phyloP scores from a whole-genome alignment of 495 filamentous ascomycete species.

The Lasiosphaeris hirsuta region DNA sequence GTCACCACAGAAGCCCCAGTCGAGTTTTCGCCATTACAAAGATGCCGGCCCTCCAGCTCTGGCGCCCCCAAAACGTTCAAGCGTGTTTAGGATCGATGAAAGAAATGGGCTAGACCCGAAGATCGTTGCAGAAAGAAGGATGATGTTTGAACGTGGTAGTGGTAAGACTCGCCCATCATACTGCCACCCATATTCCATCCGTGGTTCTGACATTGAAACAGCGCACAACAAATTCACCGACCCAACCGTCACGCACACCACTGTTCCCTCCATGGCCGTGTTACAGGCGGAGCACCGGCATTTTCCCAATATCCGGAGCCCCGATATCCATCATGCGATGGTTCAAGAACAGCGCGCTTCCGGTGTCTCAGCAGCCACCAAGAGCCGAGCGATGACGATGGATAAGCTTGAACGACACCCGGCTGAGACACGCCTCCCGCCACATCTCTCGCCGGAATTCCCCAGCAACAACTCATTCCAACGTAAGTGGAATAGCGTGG shows the following conservation, averaged over 20 bases:
- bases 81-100: neutral
- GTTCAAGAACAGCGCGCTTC: too few relatives aligned
- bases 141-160: slow-evolving; percentile 30
- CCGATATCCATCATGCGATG: too few relatives aligned
- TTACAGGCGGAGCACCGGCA: neutral
- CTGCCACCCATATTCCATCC: neutral
- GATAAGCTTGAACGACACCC: neutral
- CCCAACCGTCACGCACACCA: neutral
- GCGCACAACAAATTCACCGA: slow-evolving; percentile 8
- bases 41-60: neutral
- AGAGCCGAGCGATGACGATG: too few relatives aligned
- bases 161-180: slow-evolving; percentile 23
- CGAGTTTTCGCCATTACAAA: neutral
- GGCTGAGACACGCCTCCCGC: neutral
- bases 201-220: slow-evolving; percentile 2
- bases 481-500: slow-evolving; percentile 32
- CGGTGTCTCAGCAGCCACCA: too few relatives aligned
- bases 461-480: slow-evolving; percentile 12
- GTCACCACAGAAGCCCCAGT: neutral
- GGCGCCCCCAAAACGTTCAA: neutral
- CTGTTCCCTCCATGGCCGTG: slow-evolving; percentile 1
- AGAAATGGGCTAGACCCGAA: slow-evolving; percentile 25
- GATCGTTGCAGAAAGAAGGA: slow-evolving; percentile 31
- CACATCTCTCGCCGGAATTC: neutral
- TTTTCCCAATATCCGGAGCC: too few relatives aligned